Base-by-base conservation (phyloP, 257 asterid species). In the Penstemon eatonii region DNA sequence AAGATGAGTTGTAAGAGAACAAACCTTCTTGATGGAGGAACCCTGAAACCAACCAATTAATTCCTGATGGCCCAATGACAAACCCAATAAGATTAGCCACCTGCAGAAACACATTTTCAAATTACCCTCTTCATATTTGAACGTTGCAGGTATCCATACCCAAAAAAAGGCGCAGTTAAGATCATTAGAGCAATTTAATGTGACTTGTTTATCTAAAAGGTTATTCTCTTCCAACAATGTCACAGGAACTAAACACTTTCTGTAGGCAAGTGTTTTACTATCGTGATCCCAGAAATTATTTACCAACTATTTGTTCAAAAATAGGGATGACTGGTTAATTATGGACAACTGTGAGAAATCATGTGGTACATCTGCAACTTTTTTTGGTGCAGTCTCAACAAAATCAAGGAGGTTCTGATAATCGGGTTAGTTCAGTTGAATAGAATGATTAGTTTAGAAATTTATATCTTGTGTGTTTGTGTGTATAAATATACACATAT, bases 41-140 rank as follows among this genome's bases (percentile, higher is more conserved):
- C 51, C 75, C 85, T 33, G 96, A 85, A 72, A 84, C 77, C 83
- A 93, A 78, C 99, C 93, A 93, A 81, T 78, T 86, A 60, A 90
- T 79, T 83, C 96, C 97, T 8, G 98, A 90, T 57, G 99, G 97
- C 13, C 99, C 99, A 33, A 93, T 88, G 39, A 93, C 99, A 79
- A 93, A 93, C 40, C 97, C 99, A 37, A 90, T 95, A 65, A 93
- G 96, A 78, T 93, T 93, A 56, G 97, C 99, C 75, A 90, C 94
- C 97, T 93, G 85, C 74, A 73, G 50, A 52, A 73, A 54, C 63
- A 63, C 25, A 46, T n/a, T 49, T 74, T 66, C 70, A 57, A 58
- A 65, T 63, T 39, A 67, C 57, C 19, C 56, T 25, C 46, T 67
- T 55, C 47, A 40, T 64, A 55, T 59, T 45, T 58, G 37, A 47